phyloP scores from a whole-genome alignment of 495 filamentous ascomycete species.

The Podospora anserina region DNA sequence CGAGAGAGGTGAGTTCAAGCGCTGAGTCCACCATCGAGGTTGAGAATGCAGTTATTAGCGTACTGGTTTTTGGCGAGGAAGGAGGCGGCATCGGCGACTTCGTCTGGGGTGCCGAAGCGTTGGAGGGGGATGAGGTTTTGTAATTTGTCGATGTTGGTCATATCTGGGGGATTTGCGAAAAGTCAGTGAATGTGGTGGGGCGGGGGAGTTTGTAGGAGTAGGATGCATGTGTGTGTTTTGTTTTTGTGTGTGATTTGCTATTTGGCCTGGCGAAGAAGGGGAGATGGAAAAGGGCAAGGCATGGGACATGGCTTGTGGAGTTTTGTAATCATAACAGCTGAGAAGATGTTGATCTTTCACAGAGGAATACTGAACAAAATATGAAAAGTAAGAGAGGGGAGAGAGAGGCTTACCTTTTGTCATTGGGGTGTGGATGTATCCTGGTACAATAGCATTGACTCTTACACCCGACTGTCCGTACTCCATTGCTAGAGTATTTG shows the following conservation, averaged over 20 bases:
- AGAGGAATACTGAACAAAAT: background rate
- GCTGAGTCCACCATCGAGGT: constrained; percentile 81
- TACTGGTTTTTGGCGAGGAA: constrained; percentile 78
- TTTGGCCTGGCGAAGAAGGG: background rate
- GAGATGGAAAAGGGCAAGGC: background rate
- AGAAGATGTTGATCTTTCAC: background rate
- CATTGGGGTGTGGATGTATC: constrained; percentile 79
- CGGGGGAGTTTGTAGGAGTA: background rate
- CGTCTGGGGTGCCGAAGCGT: constrained; percentile 64
- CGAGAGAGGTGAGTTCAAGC: constrained; percentile 41
- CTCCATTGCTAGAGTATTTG: constrained; percentile 66
- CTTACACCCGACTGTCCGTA: constrained; percentile 56
- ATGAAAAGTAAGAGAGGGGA: background rate
- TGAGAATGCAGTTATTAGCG: constrained; percentile 79
- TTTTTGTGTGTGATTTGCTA: background rate
- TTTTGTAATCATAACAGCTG: background rate
- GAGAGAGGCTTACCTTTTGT: constrained; percentile 53
- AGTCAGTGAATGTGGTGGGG: background rate
- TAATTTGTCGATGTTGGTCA: constrained; percentile 24
- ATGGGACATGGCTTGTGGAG: background rate
- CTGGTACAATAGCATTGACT: constrained; percentile 79
- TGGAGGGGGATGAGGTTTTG: constrained; percentile 55
- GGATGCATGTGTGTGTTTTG: background rate
- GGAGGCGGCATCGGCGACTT: constrained; percentile 76
- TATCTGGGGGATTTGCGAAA: background rate